Evolutionary conservation across 345 rosid genomes (phyloP).

Genomic region (Salix suchowensis): DNA sequence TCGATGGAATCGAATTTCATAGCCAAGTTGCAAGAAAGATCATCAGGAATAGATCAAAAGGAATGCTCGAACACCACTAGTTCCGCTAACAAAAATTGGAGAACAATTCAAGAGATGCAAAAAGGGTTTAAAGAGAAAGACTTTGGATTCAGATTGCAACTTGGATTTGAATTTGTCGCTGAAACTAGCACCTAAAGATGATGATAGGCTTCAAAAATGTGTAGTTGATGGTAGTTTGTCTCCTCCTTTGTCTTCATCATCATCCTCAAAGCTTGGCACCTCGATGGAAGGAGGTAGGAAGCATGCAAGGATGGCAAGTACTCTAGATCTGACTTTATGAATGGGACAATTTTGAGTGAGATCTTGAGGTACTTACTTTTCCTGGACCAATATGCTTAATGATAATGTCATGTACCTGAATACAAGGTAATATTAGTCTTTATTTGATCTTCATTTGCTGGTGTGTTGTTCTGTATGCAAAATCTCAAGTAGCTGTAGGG

Average conservation of each 20-base stretch:
- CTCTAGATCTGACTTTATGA: slow-evolving; percentile 87
- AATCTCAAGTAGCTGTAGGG: neutral
- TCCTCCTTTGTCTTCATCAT: slow-evolving; percentile 59
- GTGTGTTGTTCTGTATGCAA: neutral
- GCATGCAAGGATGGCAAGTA: slow-evolving; percentile 44
- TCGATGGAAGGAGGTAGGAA: slow-evolving; percentile 34
- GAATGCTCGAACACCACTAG: neutral
- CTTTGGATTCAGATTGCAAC: slow-evolving; percentile 19
- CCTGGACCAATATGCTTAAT: neutral
- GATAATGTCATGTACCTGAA: slow-evolving; percentile 12
- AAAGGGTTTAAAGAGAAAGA: slow-evolving; percentile 41
- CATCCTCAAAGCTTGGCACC: slow-evolving; percentile 38
- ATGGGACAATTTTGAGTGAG: slow-evolving; percentile 63
- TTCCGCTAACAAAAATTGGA: neutral
- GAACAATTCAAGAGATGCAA: slow-evolving; percentile 17
- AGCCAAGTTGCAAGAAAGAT: slow-evolving; percentile 12
- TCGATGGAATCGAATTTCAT: slow-evolving; percentile 16
- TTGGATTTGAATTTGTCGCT: slow-evolving; percentile 72
- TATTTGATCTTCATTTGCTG: neutral
- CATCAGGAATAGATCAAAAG: slow-evolving; percentile 18
- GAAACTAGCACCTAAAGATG: slow-evolving; percentile 31
- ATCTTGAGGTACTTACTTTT: slow-evolving; percentile 58
- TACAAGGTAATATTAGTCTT: slow-evolving; percentile 8
- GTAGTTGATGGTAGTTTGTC: slow-evolving; percentile 40
- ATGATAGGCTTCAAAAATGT: neutral